These are phyloP conservation scores for Kregervanrija fluxuum DNA, from an alignment of 805 yeast species.

Conservation along the genomic window DNA sequence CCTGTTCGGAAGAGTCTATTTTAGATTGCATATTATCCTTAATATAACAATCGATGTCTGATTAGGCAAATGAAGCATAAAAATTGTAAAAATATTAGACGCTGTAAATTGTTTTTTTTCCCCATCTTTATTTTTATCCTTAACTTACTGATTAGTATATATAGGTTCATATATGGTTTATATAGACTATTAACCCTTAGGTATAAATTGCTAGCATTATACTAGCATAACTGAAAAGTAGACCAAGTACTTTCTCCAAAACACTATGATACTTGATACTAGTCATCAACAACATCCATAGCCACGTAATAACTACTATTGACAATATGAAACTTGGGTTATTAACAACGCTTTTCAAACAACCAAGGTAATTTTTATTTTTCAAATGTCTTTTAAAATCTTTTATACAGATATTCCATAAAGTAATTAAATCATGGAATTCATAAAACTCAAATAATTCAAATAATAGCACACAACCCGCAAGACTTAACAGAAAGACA, in stretches of 20 bases:
- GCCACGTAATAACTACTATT: slow-evolving; percentile 47
- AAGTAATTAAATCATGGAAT: slow-evolving; percentile 8
- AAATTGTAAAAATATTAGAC: neutral
- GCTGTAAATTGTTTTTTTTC: neutral
- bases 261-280: slow-evolving; percentile 78
- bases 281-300: slow-evolving; percentile 84
- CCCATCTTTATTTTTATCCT: slow-evolving; percentile 5
- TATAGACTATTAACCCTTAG: neutral
- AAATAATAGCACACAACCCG: slow-evolving; percentile 56
- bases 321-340: slow-evolving; percentile 24
- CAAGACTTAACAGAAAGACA: slow-evolving; percentile 66
- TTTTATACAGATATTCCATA: slow-evolving; percentile 4
- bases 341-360: slow-evolving; percentile 7
- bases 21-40: neutral
- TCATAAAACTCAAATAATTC: slow-evolving; percentile 37
- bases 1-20: neutral
- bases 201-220: slow-evolving; percentile 19
- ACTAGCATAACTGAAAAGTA: slow-evolving; percentile 52
- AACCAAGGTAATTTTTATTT: slow-evolving; percentile 1
- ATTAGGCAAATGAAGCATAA: neutral
- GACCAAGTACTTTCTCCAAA: slow-evolving; percentile 66
- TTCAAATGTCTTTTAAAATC: neutral
- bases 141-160: neutral
- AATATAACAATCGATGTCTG: neutral
- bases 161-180: neutral